Conservation (phyloP, 1,284 basidiomycete genomes). For the Exobasidium rhododendri region DNA sequence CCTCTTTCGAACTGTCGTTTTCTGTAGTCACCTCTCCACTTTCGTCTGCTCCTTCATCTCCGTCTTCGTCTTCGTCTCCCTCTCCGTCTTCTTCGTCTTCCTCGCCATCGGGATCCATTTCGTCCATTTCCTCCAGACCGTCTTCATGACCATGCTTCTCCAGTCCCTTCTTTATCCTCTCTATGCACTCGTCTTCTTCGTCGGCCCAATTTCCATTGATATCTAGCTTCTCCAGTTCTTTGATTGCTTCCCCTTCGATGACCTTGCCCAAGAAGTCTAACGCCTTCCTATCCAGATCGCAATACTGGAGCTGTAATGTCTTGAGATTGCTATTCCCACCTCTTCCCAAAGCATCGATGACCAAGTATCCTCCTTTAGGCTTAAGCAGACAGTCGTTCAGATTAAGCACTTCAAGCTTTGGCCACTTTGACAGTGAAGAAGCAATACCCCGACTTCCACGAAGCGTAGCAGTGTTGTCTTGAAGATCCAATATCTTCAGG, state of each 20-base stretch:
- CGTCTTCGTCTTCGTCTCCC: constrained; percentile 33
- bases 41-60: constrained; percentile 22
- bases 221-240: constrained; percentile 37
- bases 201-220: constrained; percentile 54
- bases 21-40: constrained; percentile 16
- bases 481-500: constrained; percentile 79
- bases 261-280: constrained; percentile 27
- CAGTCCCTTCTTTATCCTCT: constrained; percentile 41
- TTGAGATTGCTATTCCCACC: constrained; percentile 39
- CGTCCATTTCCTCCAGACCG: constrained; percentile 46
- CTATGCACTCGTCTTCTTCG: constrained; percentile 50
- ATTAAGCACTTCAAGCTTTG: constrained; percentile 71
- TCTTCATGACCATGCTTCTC: constrained; percentile 40
- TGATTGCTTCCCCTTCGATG: constrained; percentile 25
- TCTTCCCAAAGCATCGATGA: constrained; percentile 37
- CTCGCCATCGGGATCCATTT: constrained; percentile 53
- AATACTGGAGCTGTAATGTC: constrained; percentile 48
- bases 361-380: constrained; percentile 57
- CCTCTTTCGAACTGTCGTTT: neutral
- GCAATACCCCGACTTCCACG: constrained; percentile 74
- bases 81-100: constrained; percentile 41
- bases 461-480: constrained; percentile 88
- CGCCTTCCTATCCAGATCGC: constrained; percentile 45
- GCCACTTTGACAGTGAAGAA: constrained; percentile 67
- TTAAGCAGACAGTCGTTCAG: constrained; percentile 88